phyloP scores from a whole-genome alignment of 2,329 filamentous ascomycete genomes.

The Arthroderma uncinatum region DNA sequence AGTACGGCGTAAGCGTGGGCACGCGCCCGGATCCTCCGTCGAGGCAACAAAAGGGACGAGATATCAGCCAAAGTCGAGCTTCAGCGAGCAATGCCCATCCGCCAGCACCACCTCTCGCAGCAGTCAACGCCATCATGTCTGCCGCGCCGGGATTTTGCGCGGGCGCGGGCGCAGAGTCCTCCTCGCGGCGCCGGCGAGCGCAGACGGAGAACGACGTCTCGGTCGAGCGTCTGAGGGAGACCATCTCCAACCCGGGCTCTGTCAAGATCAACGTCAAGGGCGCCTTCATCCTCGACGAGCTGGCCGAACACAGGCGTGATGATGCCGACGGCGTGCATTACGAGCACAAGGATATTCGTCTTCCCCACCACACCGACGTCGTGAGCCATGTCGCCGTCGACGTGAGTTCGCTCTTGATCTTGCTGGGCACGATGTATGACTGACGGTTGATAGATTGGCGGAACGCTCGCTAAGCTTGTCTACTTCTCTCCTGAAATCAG shows the following conservation, averaged over 20 bases:
- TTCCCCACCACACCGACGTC: slow-evolving; percentile 87
- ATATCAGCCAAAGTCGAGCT: neutral
- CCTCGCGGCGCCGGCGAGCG: slow-evolving; percentile 15
- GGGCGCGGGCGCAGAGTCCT: slow-evolving; percentile 14
- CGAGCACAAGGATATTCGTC: slow-evolving; percentile 85
- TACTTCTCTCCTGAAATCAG: slow-evolving; percentile 88
- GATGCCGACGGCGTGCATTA: slow-evolving; percentile 49
- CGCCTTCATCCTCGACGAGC: slow-evolving; percentile 88
- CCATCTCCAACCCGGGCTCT: slow-evolving; percentile 50
- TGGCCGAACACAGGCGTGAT: slow-evolving; percentile 19
- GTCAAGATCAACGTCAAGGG: slow-evolving; percentile 95
- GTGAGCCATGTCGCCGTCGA: slow-evolving; percentile 96
- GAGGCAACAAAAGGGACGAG: slow-evolving; percentile 3
- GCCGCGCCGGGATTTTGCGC: slow-evolving; percentile 20
- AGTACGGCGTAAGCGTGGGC: slow-evolving; percentile 37
- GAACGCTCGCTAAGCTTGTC: slow-evolving; percentile 88
- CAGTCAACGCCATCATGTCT: slow-evolving; percentile 21
- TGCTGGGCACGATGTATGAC: neutral
- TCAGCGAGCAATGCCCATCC: neutral
- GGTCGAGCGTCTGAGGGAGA: slow-evolving; percentile 28
- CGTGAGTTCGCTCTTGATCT: slow-evolving; percentile 44
- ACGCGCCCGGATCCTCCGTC: slow-evolving; percentile 20
- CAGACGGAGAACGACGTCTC: slow-evolving; percentile 19
- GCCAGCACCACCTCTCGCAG: neutral
- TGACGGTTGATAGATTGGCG: slow-evolving; percentile 63